These are phyloP conservation scores for Ochetophila trinervis DNA, from an alignment of 306 rosid genomes.

Conservation along the genomic window DNA sequence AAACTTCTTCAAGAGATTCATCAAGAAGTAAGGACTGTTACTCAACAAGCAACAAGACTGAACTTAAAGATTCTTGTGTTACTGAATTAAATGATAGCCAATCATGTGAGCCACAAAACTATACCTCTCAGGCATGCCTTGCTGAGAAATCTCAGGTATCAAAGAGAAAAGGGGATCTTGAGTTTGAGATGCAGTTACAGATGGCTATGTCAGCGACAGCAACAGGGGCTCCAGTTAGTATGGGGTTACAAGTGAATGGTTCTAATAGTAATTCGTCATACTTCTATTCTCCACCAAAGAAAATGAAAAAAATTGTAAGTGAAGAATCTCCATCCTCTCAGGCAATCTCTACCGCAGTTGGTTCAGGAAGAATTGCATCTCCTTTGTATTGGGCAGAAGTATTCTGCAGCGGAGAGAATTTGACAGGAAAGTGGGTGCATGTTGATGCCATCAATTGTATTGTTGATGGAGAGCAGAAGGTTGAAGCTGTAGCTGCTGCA, in stretches of 20 bases:
- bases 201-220: conserved; percentile 81
- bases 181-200: conserved; percentile 87
- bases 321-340: conserved; percentile 54
- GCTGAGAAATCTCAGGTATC: conserved; percentile 33
- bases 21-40: conserved; percentile 29
- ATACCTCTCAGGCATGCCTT: conserved; percentile 26
- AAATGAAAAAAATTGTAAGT: conserved; percentile 43
- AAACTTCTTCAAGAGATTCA: conserved; percentile 44
- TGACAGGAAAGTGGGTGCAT: conserved; percentile 97
- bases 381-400: conserved; percentile 96
- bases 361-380: conserved; percentile 76
- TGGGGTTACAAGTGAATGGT: conserved; percentile 25
- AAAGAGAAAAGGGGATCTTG: conserved; percentile 89
- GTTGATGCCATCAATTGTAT: conserved; percentile 75
- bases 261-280: conserved; percentile 26
- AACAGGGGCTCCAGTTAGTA: conserved; percentile 32
- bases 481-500: conserved; percentile 80
- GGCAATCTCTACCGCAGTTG: conserved; percentile 72
- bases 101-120: conserved; percentile 35
- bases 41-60: conserved; percentile 28
- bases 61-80: conserved; percentile 25
- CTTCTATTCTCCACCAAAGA: conserved; percentile 40
- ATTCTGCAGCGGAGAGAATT: conserved; percentile 76
- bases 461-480: conserved; percentile 83
- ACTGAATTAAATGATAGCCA: conserved; percentile 28